Evolutionary conservation across 1,284 basidiomycete genomes (phyloP).

Genomic region (Cryptococcus maquisensis): DNA sequence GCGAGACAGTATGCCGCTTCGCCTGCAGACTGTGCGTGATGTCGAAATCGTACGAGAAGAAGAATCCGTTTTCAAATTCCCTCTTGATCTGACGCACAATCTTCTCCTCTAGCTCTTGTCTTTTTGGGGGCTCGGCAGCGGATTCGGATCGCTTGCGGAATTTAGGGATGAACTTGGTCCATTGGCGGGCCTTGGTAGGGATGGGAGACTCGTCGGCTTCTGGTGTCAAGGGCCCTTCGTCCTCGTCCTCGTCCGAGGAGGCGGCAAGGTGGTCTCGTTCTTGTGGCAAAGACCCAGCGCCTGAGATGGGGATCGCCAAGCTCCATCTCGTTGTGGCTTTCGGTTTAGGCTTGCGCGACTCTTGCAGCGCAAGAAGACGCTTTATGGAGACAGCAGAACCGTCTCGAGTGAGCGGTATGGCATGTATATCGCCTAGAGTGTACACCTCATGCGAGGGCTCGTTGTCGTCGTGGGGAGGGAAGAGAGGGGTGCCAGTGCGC

Average conservation of each 20-base stretch:
- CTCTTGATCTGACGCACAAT: conserved; percentile 46
- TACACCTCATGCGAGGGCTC: conserved; percentile 29
- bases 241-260: conserved; percentile 2
- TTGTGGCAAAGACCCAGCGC: background rate
- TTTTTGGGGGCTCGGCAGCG: conserved; percentile 32
- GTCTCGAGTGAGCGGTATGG: conserved; percentile 32
- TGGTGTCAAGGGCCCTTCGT: conserved; percentile 10
- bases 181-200: conserved; percentile 12
- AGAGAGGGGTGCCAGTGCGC: conserved; percentile 21
- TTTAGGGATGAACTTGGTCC: conserved; percentile 31
- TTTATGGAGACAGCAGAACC: conserved; percentile 22
- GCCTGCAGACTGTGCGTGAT: conserved; percentile 52
- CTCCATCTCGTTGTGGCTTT: conserved; percentile 13
- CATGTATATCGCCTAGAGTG: conserved; percentile 34
- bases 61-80: conserved; percentile 47
- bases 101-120: conserved; percentile 46
- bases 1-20: conserved; percentile 44
- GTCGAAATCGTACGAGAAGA: conserved; percentile 53
- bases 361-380: conserved; percentile 21
- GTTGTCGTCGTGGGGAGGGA: conserved; percentile 22
- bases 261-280: conserved; percentile 1
- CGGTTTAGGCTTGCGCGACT: conserved; percentile 13
- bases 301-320: conserved; percentile 7
- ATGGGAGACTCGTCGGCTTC: conserved; percentile 37
- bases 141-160: conserved; percentile 15